These are phyloP conservation scores for Macrophomina pseudophaseolina DNA, from an alignment of 2,329 filamentous ascomycete species.

Conservation along the genomic window DNA sequence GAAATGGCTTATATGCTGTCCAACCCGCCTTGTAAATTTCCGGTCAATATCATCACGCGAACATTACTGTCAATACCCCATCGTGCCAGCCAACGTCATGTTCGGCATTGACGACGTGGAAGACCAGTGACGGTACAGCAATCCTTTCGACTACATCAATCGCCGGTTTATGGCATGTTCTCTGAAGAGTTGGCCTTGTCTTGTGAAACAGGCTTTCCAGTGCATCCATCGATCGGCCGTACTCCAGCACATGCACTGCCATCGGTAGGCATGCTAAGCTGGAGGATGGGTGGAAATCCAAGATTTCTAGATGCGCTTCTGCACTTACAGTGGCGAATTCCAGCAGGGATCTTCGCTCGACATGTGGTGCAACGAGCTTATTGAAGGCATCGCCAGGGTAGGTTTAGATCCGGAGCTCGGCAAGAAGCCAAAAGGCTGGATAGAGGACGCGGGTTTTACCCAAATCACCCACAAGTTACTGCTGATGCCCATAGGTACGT, in stretches of 20 bases:
- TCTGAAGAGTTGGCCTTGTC: slow-evolving; percentile 41
- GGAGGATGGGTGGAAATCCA: slow-evolving; percentile 46
- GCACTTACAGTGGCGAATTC: slow-evolving; percentile 1
- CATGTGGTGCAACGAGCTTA: slow-evolving; percentile 25
- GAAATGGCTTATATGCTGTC: slow-evolving; percentile 2
- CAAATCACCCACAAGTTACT: slow-evolving; percentile 41
- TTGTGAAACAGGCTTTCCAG: slow-evolving; percentile 37
- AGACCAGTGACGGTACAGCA: slow-evolving; percentile 44
- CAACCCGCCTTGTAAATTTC: slow-evolving; percentile 19
- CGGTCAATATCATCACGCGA: not conserved
- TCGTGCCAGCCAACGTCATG: slow-evolving; percentile 46
- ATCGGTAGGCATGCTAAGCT: slow-evolving; percentile 39
- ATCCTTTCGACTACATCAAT: slow-evolving; percentile 43
- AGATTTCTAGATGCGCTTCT: slow-evolving; percentile 28
- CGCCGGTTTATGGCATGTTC: slow-evolving; percentile 38
- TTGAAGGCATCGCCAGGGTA: not conserved
- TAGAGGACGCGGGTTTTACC: slow-evolving; percentile 40
- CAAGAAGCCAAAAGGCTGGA: slow-evolving; percentile 38
- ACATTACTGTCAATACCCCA: not conserved
- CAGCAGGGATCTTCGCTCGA: slow-evolving; percentile 30
- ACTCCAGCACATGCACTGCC: not conserved
- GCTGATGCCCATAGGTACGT: slow-evolving; percentile 33
- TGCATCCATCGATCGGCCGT: slow-evolving; percentile 29
- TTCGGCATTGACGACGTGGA: slow-evolving; percentile 52
- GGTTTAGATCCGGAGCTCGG: slow-evolving; percentile 6